Base-by-base conservation (phyloP, 257 asterid genomes). In the Solanum etuberosum region DNA sequence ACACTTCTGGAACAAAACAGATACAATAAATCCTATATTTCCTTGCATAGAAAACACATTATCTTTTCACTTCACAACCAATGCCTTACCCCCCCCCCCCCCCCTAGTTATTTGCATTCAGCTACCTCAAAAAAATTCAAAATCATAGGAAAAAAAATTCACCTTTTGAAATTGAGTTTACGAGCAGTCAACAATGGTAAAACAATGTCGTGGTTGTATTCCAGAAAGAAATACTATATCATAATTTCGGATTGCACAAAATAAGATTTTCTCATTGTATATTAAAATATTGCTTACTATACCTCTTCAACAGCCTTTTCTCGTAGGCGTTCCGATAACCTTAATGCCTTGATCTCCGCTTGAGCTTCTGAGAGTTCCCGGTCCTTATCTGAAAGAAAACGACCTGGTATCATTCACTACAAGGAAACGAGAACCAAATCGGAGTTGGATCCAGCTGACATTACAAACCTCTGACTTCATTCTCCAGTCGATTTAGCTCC, bases 241-340 rank as follows among this genome's bases (percentile, higher is more conserved):
- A 77, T n/a, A 77, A 14, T 42, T 72, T 78, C 38, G 10, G 35
- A 31, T 35, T 15, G 65, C 20, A 29, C 29, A 63, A 86, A 70
- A 59, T 7, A 81, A 16, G 82, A 57, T 73, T 73, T 4, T 73
- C 51, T 35, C 51, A 73, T 10, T 73, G 31, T 20, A 73, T 21
- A 25, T 73, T 35, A 5, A 35, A 34, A 71, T 71, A 71, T 51
- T 42, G 63, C 25, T 15, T 25, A 78, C 12, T 27, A 37, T 87
- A 97, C 99, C 99, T 97, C 99, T 93, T 95, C 99, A 73, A 95
- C 99, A 78, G 99, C 99, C 86, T 95, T 96, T 89, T 96, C 99
- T 13, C 97, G 92, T 25, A 93, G 93, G 74, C 98, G 92, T 88
- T 96, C 99, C 2, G 98, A 96, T 38, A 91, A 86, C 93, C 87